Evolutionary conservation across 306 rosid genomes (phyloP).

Genomic region (Cucurbita pepo): DNA sequence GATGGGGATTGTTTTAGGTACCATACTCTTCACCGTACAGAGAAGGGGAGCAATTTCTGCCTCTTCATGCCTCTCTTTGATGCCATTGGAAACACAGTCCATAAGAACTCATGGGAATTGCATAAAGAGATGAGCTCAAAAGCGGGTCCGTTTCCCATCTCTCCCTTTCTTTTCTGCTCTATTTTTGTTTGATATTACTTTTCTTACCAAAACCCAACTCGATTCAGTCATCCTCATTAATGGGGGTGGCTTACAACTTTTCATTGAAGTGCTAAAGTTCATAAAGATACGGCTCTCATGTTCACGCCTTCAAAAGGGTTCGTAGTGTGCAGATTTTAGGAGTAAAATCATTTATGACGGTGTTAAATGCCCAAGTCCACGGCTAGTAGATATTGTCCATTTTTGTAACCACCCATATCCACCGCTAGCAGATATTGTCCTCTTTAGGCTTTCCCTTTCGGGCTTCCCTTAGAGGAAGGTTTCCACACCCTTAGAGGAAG

Average conservation of each 20-base stretch:
- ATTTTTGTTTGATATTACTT: no score
- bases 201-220: neutral
- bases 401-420: no score
- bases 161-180: neutral
- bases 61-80: constrained; percentile 97
- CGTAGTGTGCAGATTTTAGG: neutral
- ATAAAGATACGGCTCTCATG: neutral
- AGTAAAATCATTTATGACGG: neutral
- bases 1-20: constrained; percentile 35
- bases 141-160: constrained; percentile 29
- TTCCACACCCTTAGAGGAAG: no score
- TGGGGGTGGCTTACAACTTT: neutral
- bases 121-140: constrained; percentile 39
- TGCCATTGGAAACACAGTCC: constrained; percentile 50
- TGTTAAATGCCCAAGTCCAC: neutral
- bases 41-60: constrained; percentile 72
- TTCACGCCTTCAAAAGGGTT: neutral
- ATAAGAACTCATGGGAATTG: constrained; percentile 55
- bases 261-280: neutral
- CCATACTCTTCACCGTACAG: constrained; percentile 63
- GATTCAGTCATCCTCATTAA: neutral
- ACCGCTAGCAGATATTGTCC: no score
- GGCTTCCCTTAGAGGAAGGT: no score
- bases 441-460: no score
- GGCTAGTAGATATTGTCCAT: no score